Percentiles rank a stretch among this genome's conserved stretches.
These are phyloP conservation scores for Daldinia loculata DNA, from an alignment of 495 filamentous ascomycete species.

Conservation along the genomic window DNA sequence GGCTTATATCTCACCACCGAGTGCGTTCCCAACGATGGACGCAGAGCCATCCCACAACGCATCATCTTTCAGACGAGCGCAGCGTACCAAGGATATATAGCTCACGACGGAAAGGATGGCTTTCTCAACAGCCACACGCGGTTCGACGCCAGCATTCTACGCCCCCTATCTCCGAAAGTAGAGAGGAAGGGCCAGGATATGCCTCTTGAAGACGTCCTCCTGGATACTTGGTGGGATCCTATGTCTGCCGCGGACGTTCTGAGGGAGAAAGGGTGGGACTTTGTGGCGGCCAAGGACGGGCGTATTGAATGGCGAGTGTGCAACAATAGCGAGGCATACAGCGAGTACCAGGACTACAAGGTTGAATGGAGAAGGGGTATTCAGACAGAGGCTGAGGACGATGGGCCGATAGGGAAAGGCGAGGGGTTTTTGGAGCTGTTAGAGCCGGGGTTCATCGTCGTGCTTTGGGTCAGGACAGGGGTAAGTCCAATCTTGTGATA, in stretches of 20 bases:
- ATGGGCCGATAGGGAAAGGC: conserved; percentile 14
- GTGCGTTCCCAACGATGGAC: not conserved
- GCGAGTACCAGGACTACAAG: conserved; percentile 13
- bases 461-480: conserved; percentile 29
- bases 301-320: conserved; percentile 26
- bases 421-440: conserved; percentile 27
- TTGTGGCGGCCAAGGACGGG: conserved; percentile 16
- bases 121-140: conserved; percentile 25
- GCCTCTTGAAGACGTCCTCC: conserved; percentile 9
- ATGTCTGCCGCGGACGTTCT: not conserved
- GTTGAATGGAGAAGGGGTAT: conserved; percentile 27
- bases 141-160: conserved; percentile 37
- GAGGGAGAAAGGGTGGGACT: conserved; percentile 25
- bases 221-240: conserved; percentile 8
- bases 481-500: conserved; percentile 14
- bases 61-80: conserved; percentile 28
- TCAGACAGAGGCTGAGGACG: conserved; percentile 6
- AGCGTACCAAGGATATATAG: conserved; percentile 24
- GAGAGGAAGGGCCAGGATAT: not conserved
- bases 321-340: conserved; percentile 19
- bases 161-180: conserved; percentile 6
- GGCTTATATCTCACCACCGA: conserved; percentile 9
- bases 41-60: not conserved
- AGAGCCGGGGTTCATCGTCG: conserved; percentile 14
- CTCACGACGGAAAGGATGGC: conserved; percentile 9